Evolutionary conservation across 495 filamentous ascomycete species (phyloP).

Genomic region (Penicillium alfredii): DNA sequence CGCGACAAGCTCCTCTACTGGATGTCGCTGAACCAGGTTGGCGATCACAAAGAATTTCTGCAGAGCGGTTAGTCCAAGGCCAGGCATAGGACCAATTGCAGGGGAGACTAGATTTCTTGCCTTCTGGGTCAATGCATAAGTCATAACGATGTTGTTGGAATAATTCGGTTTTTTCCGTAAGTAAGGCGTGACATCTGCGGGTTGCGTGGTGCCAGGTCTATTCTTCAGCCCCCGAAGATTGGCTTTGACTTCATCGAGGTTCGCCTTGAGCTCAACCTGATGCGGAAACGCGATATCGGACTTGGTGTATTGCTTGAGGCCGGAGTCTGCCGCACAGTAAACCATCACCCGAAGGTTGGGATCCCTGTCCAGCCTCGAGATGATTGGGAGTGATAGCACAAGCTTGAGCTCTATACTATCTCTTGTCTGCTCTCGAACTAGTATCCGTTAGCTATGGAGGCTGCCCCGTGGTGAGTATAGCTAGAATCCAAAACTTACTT

Average conservation of each 20-base stretch:
- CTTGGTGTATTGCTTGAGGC: conserved; percentile 49
- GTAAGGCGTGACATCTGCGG: conserved; percentile 78
- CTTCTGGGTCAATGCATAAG: conserved; percentile 88
- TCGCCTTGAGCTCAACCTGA: conserved; percentile 87
- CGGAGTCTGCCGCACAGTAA: conserved; percentile 62
- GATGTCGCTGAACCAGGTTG: conserved; percentile 65
- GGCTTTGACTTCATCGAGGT: conserved; percentile 76
- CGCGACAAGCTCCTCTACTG: conserved; percentile 65
- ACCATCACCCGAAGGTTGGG: conserved; percentile 62
- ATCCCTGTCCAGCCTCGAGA: conserved; percentile 48
- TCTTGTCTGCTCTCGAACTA: conserved; percentile 48
- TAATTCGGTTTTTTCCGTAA: conserved; percentile 65
- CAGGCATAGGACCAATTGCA: neutral
- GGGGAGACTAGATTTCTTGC: conserved; percentile 36
- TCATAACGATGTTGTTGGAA: conserved; percentile 71
- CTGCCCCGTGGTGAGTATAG: too few relatives aligned
- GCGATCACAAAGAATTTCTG: conserved; percentile 74
- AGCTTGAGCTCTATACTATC: conserved; percentile 51
- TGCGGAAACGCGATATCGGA: conserved; percentile 82
- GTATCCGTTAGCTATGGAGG: conserved; percentile 16
- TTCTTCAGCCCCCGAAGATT: conserved; percentile 93
- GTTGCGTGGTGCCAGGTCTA: conserved; percentile 86
- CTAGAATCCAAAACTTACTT: conserved; percentile 57
- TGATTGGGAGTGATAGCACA: conserved; percentile 40
- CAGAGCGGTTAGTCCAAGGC: conserved; percentile 2